Conservation (phyloP, 1,284 basidiomycete genomes). For the Sanghuangporus sanghuang region DNA sequence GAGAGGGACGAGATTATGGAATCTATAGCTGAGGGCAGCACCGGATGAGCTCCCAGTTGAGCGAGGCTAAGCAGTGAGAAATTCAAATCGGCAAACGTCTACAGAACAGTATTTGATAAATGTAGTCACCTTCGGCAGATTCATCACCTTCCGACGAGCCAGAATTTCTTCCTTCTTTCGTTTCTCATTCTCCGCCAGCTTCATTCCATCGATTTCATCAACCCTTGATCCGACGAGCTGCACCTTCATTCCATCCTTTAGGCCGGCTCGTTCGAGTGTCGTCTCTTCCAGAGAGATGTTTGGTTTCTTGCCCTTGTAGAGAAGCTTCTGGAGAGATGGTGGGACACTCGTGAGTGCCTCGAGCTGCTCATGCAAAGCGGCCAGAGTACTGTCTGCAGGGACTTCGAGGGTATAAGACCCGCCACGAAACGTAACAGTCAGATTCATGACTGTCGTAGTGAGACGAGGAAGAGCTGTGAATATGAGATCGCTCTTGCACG, state of each 20-base stretch:
- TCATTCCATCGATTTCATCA: conserved; percentile 49
- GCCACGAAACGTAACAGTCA: conserved; percentile 44
- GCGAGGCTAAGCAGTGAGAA: conserved; percentile 36
- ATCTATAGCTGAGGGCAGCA: conserved; percentile 44
- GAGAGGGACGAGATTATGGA: conserved; percentile 59
- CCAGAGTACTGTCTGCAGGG: conserved; percentile 40
- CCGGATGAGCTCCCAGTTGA: conserved; percentile 32
- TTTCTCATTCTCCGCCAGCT: conserved; percentile 51
- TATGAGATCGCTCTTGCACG: neutral
- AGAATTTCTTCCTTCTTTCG: conserved; percentile 51
- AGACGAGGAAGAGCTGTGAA: neutral
- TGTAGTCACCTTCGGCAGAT: conserved; percentile 51
- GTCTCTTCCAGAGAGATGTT: conserved; percentile 31
- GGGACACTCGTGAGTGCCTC: conserved; percentile 63
- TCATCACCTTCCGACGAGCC: conserved; percentile 50
- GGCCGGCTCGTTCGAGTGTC: conserved; percentile 45
- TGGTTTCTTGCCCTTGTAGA: conserved; percentile 64
- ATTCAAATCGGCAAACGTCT: neutral
- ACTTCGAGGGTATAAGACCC: conserved; percentile 39
- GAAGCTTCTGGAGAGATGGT: conserved; percentile 57
- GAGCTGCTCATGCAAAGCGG: conserved; percentile 41
- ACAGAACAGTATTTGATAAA: neutral
- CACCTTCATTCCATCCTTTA: conserved; percentile 58
- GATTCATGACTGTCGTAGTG: conserved; percentile 5
- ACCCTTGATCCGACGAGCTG: conserved; percentile 63